Conservation (phyloP, 1,284 basidiomycete species). For the Fomitopsis palustris region DNA sequence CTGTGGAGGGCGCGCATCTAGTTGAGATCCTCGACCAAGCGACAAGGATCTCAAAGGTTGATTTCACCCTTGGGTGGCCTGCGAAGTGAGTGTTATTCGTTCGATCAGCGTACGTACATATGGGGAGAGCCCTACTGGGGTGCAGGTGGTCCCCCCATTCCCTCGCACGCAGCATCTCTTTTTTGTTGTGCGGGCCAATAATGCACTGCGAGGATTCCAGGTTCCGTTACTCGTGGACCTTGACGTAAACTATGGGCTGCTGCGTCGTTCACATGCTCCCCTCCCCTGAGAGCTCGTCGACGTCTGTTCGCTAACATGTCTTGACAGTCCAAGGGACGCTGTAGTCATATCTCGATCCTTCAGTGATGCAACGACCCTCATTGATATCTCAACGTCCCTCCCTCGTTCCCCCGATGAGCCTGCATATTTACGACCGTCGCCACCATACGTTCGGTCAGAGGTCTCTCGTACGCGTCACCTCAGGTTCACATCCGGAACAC, state of each 20-base stretch:
- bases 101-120: too few relatives aligned
- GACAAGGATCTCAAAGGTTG: constrained; percentile 85
- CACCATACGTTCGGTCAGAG: constrained; percentile 92
- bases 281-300: too few relatives aligned
- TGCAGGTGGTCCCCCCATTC: too few relatives aligned
- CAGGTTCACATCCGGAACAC: neutral
- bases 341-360: constrained; percentile 88
- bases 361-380: constrained; percentile 77
- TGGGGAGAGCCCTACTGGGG: too few relatives aligned
- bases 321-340: constrained; percentile 80
- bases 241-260: neutral
- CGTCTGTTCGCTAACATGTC: constrained; percentile 2
- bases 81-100: constrained; percentile 81
- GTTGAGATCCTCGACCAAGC: constrained; percentile 86
- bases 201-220: neutral
- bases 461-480: constrained; percentile 58
- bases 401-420: constrained; percentile 92
- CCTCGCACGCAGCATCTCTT: too few relatives aligned
- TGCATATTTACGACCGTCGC: constrained; percentile 88
- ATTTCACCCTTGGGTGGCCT: constrained; percentile 94
- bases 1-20: constrained; percentile 82
- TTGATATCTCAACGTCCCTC: constrained; percentile 94
- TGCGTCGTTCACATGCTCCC: too few relatives aligned
- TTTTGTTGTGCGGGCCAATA: too few relatives aligned
- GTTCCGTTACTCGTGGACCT: neutral